Conservation (phyloP, 768 basidiomycete species). For the Suillus ampliporus region DNA sequence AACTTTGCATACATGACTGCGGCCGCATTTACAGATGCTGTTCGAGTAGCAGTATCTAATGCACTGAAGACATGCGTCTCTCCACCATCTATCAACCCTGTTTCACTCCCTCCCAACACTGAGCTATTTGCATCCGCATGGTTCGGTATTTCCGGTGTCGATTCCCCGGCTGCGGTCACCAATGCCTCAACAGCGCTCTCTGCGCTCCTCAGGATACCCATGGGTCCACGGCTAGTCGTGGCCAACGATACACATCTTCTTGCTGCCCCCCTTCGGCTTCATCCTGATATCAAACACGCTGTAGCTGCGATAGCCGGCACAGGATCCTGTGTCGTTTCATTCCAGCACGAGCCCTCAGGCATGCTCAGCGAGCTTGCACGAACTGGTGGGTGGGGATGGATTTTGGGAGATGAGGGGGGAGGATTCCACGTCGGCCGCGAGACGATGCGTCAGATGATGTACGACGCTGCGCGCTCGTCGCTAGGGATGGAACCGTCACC, state of each 20-base stretch:
- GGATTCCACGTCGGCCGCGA: constrained; percentile 83
- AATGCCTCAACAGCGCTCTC: constrained; percentile 61
- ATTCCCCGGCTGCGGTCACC: constrained; percentile 67
- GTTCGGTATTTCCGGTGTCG: constrained; percentile 86
- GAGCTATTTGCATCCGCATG: constrained; percentile 69
- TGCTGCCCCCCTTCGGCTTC: constrained; percentile 73
- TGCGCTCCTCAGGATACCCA: constrained; percentile 60
- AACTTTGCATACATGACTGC: constrained; percentile 83
- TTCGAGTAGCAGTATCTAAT: constrained; percentile 54
- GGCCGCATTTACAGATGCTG: constrained; percentile 59
- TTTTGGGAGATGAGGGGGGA: constrained; percentile 84
- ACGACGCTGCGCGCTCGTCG: constrained; percentile 57
- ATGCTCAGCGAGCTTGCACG: constrained; percentile 68
- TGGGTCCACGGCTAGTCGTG: constrained; percentile 60
- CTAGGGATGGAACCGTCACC: constrained; percentile 29
- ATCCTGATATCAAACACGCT: constrained; percentile 62
- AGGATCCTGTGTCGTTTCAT: constrained; percentile 76
- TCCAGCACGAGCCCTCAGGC: constrained; percentile 48
- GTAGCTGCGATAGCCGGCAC: constrained; percentile 83
- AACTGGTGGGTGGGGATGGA: constrained; percentile 85
- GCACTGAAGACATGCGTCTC: constrained; percentile 57
- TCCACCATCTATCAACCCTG: constrained; percentile 41
- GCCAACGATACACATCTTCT: constrained; percentile 88
- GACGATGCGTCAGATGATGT: constrained; percentile 69
- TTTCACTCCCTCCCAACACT: constrained; percentile 44